Evolutionary conservation across 1,284 basidiomycete species (phyloP).

Genomic region (Mycosarcoma mackinlayi): DNA sequence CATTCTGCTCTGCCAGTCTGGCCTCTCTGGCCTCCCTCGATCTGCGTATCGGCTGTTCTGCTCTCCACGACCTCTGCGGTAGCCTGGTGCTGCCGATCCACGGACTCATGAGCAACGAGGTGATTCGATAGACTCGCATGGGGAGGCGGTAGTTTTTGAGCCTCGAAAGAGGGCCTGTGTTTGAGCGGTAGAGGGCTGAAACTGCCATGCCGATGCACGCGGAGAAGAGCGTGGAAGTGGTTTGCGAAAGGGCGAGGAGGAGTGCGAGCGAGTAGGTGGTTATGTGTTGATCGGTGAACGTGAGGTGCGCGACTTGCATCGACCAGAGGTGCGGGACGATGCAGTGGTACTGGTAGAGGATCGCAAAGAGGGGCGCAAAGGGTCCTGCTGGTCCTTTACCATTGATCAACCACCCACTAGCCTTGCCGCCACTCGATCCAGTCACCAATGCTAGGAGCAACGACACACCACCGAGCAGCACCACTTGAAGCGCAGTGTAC

Average conservation of each 20-base stretch:
- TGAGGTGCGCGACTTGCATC: conserved; percentile 11
- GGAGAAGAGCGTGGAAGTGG: conserved; percentile 1
- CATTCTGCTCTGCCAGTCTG: conserved; percentile 27
- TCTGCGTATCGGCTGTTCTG: conserved; percentile 19
- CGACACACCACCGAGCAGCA: conserved; percentile 7
- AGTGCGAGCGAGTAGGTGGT: conserved; percentile 9
- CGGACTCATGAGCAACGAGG: conserved; percentile 1
- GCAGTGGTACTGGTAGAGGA: conserved; percentile 33
- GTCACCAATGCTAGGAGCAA: no score
- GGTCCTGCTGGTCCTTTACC: conserved; percentile 30
- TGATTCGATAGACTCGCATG: conserved; percentile 9
- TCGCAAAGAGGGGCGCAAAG: conserved; percentile 29
- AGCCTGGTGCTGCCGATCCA: conserved; percentile 23
- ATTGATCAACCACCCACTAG: conserved; percentile 6
- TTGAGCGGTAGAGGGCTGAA: conserved; percentile 27
- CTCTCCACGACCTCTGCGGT: conserved; percentile 31
- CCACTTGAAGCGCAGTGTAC: conserved; percentile 13
- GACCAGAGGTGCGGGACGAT: conserved; percentile 44
- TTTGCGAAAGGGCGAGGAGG: conserved; percentile 27
- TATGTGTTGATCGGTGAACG: conserved; percentile 26
- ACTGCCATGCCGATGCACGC: conserved; percentile 9
- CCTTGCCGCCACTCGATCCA: no score
- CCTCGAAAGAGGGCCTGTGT: background rate
- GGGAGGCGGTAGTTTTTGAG: conserved; percentile 31
- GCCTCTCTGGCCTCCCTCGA: conserved; percentile 23